Base-by-base conservation (phyloP, 2,329 filamentous ascomycete genomes). In the Arthrobotrys entomopaga region DNA sequence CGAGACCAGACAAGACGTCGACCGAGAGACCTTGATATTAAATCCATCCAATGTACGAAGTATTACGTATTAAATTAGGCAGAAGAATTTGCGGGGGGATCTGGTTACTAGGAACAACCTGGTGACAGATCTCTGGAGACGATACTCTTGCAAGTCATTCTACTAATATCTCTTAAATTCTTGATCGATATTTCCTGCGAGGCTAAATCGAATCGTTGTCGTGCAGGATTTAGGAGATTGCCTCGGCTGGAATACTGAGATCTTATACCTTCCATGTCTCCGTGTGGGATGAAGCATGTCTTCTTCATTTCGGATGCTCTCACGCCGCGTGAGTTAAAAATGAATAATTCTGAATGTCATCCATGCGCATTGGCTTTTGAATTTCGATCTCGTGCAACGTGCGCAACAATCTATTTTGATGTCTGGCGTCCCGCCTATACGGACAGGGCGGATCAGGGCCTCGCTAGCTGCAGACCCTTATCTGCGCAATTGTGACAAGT, bases 281-380 rank as follows among this genome's bases (percentile, higher is more conserved):
- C 7, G 16, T 29, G 2, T 15, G 13, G 15, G 50, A 3, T 34
- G 2, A 29, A 26, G 13, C 13, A 16, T 13, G 15, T 29, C 3
- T 40, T 19, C 16, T 58, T 46, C 54, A 42, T 46, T 26, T 59
- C 56, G 56, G 56, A 48, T 4, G 40, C 19, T 59, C 13, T 61
- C n/a, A 34, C 7, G 19, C 58, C 58, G 58, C n/a, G n/a, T n/a
- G n/a, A n/a, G 46, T 24, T 7, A 5, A 19, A 13, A 46, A 19
- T n/a, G n/a, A n/a, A n/a, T n/a, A n/a, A 46, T n/a, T 46, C 42
- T 34, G 29, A 10, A 10, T 34, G 29, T 6, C 5, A 34, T 34
- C 29, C 29, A 34, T 34, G 6, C 29, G 29, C 29, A 7, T 34
- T 34, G 10, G 29, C 29, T 34, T 34, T 34, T 34, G 5, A 34